phyloP scores from a whole-genome alignment of 1,139 yeast genomes.

The Williopsis jadinii region DNA sequence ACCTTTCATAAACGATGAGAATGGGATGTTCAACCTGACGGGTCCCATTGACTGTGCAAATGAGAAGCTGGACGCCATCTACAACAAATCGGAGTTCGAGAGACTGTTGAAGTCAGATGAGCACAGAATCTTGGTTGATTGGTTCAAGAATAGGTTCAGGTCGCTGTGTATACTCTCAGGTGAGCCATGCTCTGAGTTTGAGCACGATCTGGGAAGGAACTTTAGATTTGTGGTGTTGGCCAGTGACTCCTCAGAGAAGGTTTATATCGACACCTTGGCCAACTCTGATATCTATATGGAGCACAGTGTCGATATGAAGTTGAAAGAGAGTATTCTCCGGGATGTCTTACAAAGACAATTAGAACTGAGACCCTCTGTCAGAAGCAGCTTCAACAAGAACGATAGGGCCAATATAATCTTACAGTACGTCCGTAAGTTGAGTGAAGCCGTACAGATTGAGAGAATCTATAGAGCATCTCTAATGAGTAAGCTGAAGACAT shows the following conservation, averaged over 20 bases:
- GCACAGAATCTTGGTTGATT: conserved; percentile 57
- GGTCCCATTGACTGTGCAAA: conserved; percentile 1
- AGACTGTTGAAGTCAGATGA: conserved; percentile 41
- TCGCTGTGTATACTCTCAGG: conserved; percentile 48
- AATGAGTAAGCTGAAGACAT: conserved; percentile 20
- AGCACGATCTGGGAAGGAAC: conserved; percentile 24
- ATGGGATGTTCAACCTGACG: conserved; percentile 13
- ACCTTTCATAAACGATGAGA: conserved; percentile 29
- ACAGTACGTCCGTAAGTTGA: conserved; percentile 41
- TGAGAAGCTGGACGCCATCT: conserved; percentile 43
- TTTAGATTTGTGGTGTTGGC: conserved; percentile 41
- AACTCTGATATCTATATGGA: conserved; percentile 46
- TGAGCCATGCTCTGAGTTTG: conserved; percentile 29
- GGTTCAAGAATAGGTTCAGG: conserved; percentile 57
- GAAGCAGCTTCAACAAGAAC: conserved; percentile 27
- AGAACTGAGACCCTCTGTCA: conserved; percentile 15
- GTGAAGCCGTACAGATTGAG: conserved; percentile 56
- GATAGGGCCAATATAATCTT: conserved; percentile 41
- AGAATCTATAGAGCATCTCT: conserved; percentile 44
- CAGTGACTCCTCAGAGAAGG: conserved; percentile 36
- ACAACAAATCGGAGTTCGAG: conserved; percentile 41
- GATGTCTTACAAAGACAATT: conserved; percentile 26
- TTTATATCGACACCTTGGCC: conserved; percentile 33
- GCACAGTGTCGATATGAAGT: conserved; percentile 34
- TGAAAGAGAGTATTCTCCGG: conserved; percentile 30